These are phyloP conservation scores for Colletotrichum godetiae DNA, from an alignment of 2,329 filamentous ascomycete genomes.

Conservation along the genomic window DNA sequence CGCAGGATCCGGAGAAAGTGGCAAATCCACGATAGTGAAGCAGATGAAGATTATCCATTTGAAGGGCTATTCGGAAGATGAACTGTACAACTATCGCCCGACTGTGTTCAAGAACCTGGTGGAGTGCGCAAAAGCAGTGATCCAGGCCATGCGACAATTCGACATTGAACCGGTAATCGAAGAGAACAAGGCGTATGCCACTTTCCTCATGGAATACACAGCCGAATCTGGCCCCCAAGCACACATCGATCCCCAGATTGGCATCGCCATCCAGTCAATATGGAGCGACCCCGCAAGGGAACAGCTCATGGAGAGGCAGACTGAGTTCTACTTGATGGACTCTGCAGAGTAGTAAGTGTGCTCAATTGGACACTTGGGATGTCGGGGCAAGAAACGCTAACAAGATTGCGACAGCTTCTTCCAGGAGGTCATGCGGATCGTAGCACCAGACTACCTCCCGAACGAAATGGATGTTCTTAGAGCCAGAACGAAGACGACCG, in stretches of 20 bases:
- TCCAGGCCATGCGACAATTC: conserved; percentile 92
- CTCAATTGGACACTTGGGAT: too few species aligned
- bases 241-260: conserved; percentile 83
- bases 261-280: conserved; percentile 83
- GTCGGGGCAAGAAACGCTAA: conserved; percentile 37
- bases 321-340: conserved; percentile 99
- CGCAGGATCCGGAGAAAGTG: conserved; percentile 94
- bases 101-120: conserved; percentile 99
- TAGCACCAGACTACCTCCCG: conserved; percentile 86
- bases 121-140: conserved; percentile 94
- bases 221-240: conserved; percentile 92
- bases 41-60: conserved; percentile 99
- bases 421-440: conserved; percentile 89
- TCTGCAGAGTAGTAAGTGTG: conserved; percentile 91
- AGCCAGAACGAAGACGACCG: conserved; percentile 96
- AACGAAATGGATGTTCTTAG: conserved; percentile 95
- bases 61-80: conserved; percentile 95
- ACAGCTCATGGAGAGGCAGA: conserved; percentile 89
- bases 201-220: conserved; percentile 87
- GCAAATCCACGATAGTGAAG: conserved; percentile 99
- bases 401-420: conserved; percentile 78
- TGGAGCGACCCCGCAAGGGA: conserved; percentile 91
- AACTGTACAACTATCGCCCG: conserved; percentile 91
- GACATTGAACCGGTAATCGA: conserved; percentile 81
- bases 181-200: conserved; percentile 78